A percentile compares a stretch with the other conserved stretches of the same genome.
Evolutionary conservation across 768 basidiomycete genomes (phyloP).

Genomic region (Amyloporia xantha): DNA sequence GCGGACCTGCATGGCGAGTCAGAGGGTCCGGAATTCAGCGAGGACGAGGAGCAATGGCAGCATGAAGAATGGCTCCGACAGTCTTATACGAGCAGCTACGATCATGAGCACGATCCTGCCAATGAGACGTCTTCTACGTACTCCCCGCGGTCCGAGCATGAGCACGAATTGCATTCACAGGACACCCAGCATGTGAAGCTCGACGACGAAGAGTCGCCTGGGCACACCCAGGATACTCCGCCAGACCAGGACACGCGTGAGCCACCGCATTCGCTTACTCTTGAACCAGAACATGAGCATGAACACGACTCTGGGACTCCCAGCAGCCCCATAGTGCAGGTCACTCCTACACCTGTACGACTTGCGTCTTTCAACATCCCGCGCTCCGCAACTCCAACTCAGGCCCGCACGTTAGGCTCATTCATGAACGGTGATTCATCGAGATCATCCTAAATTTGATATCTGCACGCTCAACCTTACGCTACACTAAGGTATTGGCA

Average conservation of each 20-base stretch:
- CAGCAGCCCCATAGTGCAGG: neutral
- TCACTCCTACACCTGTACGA: conserved; percentile 3
- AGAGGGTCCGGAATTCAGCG: conserved; percentile 31
- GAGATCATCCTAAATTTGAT: conserved; percentile 28
- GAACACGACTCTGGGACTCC: neutral
- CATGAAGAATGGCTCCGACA: conserved; percentile 22
- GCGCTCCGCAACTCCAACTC: conserved; percentile 26
- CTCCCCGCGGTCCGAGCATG: conserved; percentile 4
- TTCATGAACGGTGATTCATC: conserved; percentile 44
- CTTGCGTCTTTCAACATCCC: neutral
- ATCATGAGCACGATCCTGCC: conserved; percentile 13
- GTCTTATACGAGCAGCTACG: conserved; percentile 19
- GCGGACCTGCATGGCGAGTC: conserved; percentile 55
- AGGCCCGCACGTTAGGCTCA: conserved; percentile 29
- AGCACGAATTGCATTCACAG: neutral
- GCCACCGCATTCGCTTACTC: neutral
- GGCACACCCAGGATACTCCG: conserved; percentile 5
- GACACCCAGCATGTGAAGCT: neutral
- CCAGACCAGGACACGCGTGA: neutral
- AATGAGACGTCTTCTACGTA: conserved; percentile 22
- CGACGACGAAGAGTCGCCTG: neutral
- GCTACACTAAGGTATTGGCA: conserved; percentile 18
- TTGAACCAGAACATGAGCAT: conserved; percentile 8
- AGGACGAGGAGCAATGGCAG: conserved; percentile 18
- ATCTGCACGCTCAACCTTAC: conserved; percentile 13